Evolutionary conservation across 176 grass and related monocot genomes (phyloP).

Genomic region (Oryza australiensis): DNA sequence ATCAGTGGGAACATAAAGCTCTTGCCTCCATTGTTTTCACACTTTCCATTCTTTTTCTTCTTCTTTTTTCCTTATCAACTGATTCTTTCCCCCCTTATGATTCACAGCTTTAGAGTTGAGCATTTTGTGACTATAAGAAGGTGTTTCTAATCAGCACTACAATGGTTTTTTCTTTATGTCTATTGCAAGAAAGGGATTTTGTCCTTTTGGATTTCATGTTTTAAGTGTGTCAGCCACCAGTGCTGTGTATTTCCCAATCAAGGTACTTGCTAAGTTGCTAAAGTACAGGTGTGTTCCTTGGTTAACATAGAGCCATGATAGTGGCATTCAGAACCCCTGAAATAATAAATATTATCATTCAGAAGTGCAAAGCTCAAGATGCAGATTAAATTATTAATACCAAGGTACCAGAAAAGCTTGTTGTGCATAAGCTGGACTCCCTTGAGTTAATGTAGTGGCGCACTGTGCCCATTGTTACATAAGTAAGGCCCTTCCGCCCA

Average conservation of each 20-base stretch:
- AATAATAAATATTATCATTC: neutral
- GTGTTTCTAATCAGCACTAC: conserved; percentile 11
- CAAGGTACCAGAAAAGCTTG: neutral
- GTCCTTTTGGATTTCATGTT: conserved; percentile 24
- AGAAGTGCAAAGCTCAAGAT: conserved; percentile 19
- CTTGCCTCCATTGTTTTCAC: neutral
- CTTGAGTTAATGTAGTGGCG: conserved; percentile 12
- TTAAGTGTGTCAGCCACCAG: neutral
- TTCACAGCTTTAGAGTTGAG: conserved; percentile 26
- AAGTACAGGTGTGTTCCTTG: neutral
- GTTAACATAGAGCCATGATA: conserved; percentile 7
- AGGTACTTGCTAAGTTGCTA: conserved; percentile 1
- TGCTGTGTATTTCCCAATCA: conserved; percentile 19
- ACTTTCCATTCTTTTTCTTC: neutral
- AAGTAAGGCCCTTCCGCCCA: neutral
- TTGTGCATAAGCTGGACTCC: conserved; percentile 8
- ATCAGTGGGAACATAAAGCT: conserved; percentile 18
- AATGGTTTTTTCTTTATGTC: conserved; percentile 14
- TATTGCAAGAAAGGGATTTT: conserved; percentile 30
- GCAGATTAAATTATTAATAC: conserved; percentile 16
- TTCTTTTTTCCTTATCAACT: conserved; percentile 7
- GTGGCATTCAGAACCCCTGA: neutral
- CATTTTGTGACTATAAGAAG: neutral
- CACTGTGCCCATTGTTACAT: neutral
- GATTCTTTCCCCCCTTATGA: conserved; percentile 22